These are phyloP conservation scores for Alternaria sp. DNA, from an alignment of 2,329 filamentous ascomycete species.

Conservation along the genomic window DNA sequence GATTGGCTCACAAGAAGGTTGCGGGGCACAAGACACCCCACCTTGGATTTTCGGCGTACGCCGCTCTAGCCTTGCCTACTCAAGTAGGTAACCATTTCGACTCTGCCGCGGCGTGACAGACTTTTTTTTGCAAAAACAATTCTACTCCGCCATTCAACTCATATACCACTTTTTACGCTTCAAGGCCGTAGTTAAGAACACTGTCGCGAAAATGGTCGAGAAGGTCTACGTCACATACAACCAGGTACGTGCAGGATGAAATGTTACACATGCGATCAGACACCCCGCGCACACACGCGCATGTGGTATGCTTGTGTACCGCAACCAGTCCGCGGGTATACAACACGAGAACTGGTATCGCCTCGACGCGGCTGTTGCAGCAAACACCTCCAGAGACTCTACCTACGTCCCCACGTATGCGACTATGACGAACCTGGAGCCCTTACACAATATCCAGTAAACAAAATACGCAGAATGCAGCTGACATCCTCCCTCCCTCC, in stretches of 20 bases:
- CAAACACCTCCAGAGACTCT: background rate
- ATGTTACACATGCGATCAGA: constrained; percentile 17
- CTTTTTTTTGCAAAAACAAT: constrained; percentile 13
- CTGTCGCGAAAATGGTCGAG: constrained; percentile 48
- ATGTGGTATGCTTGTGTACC: constrained; percentile 15
- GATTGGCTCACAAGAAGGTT: constrained; percentile 4
- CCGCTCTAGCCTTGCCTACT: constrained; percentile 18
- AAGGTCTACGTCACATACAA: constrained; percentile 56
- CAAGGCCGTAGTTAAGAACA: constrained; percentile 5
- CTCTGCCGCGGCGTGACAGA: constrained; percentile 16
- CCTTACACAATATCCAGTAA: background rate
- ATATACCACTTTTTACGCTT: background rate
- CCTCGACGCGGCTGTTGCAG: background rate
- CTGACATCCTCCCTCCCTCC: constrained; percentile 22
- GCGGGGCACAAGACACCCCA: constrained; percentile 12
- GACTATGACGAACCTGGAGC: background rate
- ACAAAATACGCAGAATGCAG: background rate
- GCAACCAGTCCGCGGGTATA: background rate
- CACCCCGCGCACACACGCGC: constrained; percentile 11
- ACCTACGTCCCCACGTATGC: background rate
- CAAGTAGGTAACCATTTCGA: constrained; percentile 18
- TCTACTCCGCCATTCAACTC: background rate
- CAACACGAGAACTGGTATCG: background rate
- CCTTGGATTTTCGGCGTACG: constrained; percentile 17
- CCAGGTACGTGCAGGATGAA: constrained; percentile 45